Conservation (phyloP, 257 asterid species). For the Gentiana macrophylla region DNA sequence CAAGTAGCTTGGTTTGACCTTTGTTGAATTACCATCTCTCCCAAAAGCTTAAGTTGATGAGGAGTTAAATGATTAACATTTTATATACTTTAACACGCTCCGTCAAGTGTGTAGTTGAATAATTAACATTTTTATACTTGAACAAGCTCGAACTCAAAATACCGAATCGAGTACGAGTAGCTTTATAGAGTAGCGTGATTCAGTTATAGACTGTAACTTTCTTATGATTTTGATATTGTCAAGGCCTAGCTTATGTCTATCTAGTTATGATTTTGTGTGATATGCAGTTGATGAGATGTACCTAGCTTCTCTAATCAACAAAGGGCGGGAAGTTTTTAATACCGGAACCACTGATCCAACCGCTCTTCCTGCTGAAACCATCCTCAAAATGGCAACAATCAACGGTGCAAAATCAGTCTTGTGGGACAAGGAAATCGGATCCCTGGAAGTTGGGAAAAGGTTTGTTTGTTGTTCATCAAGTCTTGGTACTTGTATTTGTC, state of each 20-base stretch:
- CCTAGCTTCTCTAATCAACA: constrained; percentile 74
- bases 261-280: neutral
- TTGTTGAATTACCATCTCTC: too few relatives aligned
- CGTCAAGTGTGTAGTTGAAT: too few relatives aligned
- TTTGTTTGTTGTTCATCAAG: constrained; percentile 1
- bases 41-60: too few relatives aligned
- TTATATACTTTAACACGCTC: too few relatives aligned
- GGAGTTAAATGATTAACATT: too few relatives aligned
- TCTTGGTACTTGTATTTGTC: neutral
- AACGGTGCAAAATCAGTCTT: constrained; percentile 64
- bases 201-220: too few relatives aligned
- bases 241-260: neutral
- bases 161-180: too few relatives aligned
- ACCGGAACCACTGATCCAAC: constrained; percentile 61
- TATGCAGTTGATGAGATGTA: constrained; percentile 80
- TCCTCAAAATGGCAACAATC: constrained; percentile 64
- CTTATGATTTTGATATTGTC: neutral
- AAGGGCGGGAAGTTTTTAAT: constrained; percentile 58
- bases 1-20: too few relatives aligned
- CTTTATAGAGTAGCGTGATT: too few relatives aligned
- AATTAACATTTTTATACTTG: too few relatives aligned
- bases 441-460: constrained; percentile 82
- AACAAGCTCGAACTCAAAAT: too few relatives aligned
- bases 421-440: constrained; percentile 76
- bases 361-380: constrained; percentile 63